phyloP scores from a whole-genome alignment of 306 rosid species.

The Heteromeles arbutifolia region DNA sequence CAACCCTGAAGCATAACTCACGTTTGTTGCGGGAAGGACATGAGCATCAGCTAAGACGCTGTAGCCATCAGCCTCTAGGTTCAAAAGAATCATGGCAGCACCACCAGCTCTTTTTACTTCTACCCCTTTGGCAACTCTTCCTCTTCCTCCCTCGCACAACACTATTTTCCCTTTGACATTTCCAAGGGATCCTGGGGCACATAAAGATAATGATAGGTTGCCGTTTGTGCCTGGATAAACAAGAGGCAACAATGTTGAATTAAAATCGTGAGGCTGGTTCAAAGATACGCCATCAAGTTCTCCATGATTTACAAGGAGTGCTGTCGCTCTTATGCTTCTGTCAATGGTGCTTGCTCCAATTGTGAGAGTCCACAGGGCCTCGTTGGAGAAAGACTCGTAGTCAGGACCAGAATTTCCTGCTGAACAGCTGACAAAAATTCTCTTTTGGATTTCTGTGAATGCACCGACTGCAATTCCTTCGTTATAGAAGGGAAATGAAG shows the following conservation, averaged over 20 bases:
- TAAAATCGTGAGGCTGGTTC: constrained; percentile 27
- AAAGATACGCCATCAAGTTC: constrained; percentile 37
- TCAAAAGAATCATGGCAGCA: constrained; percentile 41
- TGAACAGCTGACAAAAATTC: constrained; percentile 60
- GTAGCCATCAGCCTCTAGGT: constrained; percentile 1
- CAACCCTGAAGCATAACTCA: constrained; percentile 27
- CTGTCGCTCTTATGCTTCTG: constrained; percentile 35
- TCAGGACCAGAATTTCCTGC: constrained; percentile 62
- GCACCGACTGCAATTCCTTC: constrained; percentile 55
- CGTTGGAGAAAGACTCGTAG: constrained; percentile 31
- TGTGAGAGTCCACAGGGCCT: constrained; percentile 66
- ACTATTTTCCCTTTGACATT: constrained; percentile 37
- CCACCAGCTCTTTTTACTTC: constrained; percentile 41
- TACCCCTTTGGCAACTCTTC: background rate
- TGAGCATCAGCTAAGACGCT: constrained; percentile 16
- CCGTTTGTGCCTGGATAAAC: constrained; percentile 34
- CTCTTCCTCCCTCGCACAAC: constrained; percentile 37
- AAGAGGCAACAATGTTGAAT: constrained; percentile 22
- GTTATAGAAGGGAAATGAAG: constrained; percentile 29
- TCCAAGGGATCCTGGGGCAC: constrained; percentile 24
- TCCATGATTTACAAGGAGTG: constrained; percentile 36
- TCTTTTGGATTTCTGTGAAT: constrained; percentile 55
- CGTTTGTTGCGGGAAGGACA: constrained; percentile 40
- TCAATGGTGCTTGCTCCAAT: constrained; percentile 46
- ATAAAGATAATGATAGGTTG: background rate